Evolutionary conservation across 805 yeast species (phyloP), one percentile per base, ranked within the genome.

Genomic region (Candida wancherniae): DNA sequence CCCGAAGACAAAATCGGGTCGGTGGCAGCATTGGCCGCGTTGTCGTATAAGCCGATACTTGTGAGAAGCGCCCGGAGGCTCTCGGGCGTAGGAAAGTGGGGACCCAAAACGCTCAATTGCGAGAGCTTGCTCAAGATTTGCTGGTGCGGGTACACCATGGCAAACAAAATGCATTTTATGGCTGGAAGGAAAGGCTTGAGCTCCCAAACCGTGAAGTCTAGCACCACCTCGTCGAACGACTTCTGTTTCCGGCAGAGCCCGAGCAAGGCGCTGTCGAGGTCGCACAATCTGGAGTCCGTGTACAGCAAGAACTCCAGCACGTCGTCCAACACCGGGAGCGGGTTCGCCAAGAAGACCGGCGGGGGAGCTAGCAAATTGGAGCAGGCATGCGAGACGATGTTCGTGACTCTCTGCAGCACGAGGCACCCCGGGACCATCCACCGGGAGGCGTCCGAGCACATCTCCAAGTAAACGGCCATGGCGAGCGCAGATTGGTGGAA

Each of bases 101-200:
- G 27, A 4, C 24, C 28, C 8, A 34, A 22, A 5, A 26, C 31
- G 15, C 29, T 33, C 37, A 24, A 31, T 16, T 11, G 19, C 22
- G 43, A 24, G 3, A 55, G 35, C 9, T 24, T 25, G 4, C n/a
- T 8, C 29, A 28, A 16, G 15, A 51, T 17, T 12, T 31, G 18
- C 2, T 51, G 45, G 37, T 62, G 66, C 1, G 70, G 69, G 34
- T 58, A 61, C 7, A 58, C 37, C 1, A 55, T 32, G 4, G 47
- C 48, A 22, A 47, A 52, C 37, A 59, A 60, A 38, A 63, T 31
- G 5, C 48, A 51, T 7, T 51, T 56, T 3, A 64, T 38, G 1
- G 58, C 30, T 24, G 41, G 39, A 15, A 31, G 37, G 36, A 39
- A 52, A 17, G 44, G 47, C 20, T 37, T 35, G 0, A 62, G 65